Percentiles rank a stretch among this genome's conserved stretches.
These are phyloP conservation scores for Closterium sp. DNA, from an alignment of 139 green algal species.

Conservation along the genomic window DNA sequence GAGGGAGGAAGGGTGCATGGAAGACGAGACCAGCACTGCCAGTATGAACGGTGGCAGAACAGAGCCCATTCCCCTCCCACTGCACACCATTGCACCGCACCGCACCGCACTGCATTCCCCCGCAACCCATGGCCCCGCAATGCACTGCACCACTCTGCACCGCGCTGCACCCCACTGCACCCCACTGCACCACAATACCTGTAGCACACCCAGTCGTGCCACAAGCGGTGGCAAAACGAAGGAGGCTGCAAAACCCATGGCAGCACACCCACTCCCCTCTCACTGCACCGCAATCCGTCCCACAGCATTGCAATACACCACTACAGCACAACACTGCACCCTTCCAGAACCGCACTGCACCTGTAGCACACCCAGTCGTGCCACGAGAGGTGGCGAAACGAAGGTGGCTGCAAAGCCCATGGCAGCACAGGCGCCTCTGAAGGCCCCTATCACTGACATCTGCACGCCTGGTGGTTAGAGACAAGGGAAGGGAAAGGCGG, in stretches of 20 bases:
- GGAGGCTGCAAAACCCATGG: neutral
- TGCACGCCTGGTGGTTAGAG: neutral
- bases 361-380: slow-evolving; percentile 15
- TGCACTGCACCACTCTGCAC: too few relatives aligned
- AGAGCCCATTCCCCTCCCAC: too few relatives aligned
- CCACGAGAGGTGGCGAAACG: slow-evolving; percentile 12
- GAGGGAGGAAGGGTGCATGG: neutral
- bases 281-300: too few relatives aligned
- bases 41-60: too few relatives aligned
- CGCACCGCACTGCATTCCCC: too few relatives aligned
- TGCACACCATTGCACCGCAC: too few relatives aligned
- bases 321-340: neutral
- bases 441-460: slow-evolving; percentile 25
- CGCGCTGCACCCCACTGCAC: neutral
- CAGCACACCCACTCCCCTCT: too few relatives aligned
- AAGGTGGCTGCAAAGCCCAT: slow-evolving; percentile 32
- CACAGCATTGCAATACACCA: neutral
- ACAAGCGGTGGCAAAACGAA: neutral
- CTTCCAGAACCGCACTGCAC: neutral
- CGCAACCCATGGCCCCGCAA: too few relatives aligned
- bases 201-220: neutral
- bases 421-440: slow-evolving; percentile 28
- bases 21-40: too few relatives aligned
- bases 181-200: too few relatives aligned
- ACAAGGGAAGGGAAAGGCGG: neutral